A percentile compares a stretch with the other conserved stretches of the same genome.
These are phyloP conservation scores for Pinus taeda DNA, from an alignment of 75 land plant genomes.

Conservation along the genomic window DNA sequence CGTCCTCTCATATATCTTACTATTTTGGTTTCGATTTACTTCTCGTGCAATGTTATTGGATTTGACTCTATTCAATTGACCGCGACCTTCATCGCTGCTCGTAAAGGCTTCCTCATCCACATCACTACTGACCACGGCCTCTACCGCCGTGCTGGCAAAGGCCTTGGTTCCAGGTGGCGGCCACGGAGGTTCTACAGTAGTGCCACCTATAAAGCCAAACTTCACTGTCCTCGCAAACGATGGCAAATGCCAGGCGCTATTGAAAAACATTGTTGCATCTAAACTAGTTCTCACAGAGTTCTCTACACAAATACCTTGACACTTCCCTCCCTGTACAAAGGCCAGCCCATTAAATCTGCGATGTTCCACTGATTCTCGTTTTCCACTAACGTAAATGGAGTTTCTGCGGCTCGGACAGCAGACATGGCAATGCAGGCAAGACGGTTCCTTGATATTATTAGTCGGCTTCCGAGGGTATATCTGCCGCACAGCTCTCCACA, in stretches of 20 bases:
- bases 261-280: neutral
- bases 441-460: no score
- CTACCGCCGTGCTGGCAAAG: neutral
- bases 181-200: neutral
- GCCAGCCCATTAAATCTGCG: neutral
- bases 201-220: neutral
- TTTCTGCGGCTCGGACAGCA: neutral
- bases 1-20: conserved; percentile 5
- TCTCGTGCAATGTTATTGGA: neutral
- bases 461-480: no score
- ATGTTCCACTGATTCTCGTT: neutral
- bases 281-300: neutral
- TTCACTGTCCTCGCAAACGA: neutral
- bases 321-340: neutral
- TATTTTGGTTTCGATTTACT: neutral
- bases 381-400: neutral
- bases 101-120: neutral
- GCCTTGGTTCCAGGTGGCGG: neutral
- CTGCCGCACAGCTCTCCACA: no score
- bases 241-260: neutral
- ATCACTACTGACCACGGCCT: conserved; percentile 5
- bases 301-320: neutral
- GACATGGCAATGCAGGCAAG: neutral
- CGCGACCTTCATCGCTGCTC: conserved; percentile 2
- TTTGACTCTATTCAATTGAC: no score